These are phyloP conservation scores for Carnegiea gigantea DNA, from an alignment of 179 eudicot species.

Conservation along the genomic window DNA sequence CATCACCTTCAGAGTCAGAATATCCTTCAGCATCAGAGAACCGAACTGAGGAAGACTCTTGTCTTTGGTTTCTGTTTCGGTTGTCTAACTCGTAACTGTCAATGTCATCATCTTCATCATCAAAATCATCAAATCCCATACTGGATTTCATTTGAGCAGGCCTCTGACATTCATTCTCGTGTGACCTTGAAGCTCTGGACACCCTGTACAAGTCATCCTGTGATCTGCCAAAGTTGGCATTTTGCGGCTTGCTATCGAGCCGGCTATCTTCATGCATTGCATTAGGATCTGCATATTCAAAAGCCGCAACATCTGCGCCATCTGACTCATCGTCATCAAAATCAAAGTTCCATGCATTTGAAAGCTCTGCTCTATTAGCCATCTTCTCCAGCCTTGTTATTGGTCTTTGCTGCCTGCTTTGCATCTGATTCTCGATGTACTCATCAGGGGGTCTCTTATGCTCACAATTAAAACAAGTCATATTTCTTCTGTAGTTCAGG, in stretches of 20 bases:
- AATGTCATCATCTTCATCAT: constrained; percentile 74
- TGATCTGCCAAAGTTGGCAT: constrained; percentile 34
- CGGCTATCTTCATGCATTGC: constrained; percentile 52
- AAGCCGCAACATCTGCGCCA: constrained; percentile 98
- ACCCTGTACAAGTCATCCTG: constrained; percentile 29
- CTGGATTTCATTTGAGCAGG: constrained; percentile 33
- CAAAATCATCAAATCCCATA: constrained; percentile 86
- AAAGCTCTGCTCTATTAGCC: constrained; percentile 53
- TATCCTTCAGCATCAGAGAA: constrained; percentile 77
- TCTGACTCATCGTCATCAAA: constrained; percentile 96
- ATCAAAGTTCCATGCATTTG: constrained; percentile 94
- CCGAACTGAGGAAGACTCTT: constrained; percentile 45
- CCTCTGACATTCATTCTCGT: constrained; percentile 38
- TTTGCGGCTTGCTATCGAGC: constrained; percentile 34
- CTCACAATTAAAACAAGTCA: constrained; percentile 84
- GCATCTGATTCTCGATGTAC: constrained; percentile 57
- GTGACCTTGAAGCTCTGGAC: constrained; percentile 36
- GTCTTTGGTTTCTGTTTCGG: constrained; percentile 36
- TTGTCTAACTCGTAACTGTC: constrained; percentile 77
- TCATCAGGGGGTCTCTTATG: constrained; percentile 95
- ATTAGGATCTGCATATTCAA: constrained; percentile 85
- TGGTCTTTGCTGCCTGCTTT: constrained; percentile 50
- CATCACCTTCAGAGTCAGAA: constrained; percentile 62
- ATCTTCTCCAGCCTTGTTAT: constrained; percentile 40
- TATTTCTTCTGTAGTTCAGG: constrained; percentile 89